Base-by-base conservation (phyloP, 2,329 filamentous ascomycete species). In the Penicillium sp. region DNA sequence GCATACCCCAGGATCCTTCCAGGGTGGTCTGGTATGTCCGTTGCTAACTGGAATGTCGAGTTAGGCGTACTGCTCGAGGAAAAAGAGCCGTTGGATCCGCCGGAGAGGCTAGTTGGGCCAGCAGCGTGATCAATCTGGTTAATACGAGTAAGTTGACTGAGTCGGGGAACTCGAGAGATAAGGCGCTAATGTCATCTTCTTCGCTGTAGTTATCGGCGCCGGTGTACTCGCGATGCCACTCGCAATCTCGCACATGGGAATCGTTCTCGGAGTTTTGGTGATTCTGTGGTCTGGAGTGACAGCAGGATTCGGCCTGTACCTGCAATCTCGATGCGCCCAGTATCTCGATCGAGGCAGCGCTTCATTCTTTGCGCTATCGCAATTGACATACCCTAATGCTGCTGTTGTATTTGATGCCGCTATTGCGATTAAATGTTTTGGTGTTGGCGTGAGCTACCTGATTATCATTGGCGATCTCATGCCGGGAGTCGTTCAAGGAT, bases 381-480 rank as follows among this genome's bases (percentile, higher is more conserved):
- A 99, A 77, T 87, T 99, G 65, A 98, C 95, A 5, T 99, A 98
- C 72, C 95, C 95, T 1, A 97, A 97, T 76, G 93, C 94, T 2
- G 92, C 95, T 9, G 92, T 99, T 51, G 84, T 98, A 50, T 99
- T 99, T 76, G 95, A 99, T 79, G 89, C 90, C 7, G 95, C 95
- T 6, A 99, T 99, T 75, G 93, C 94, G 13, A 88, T 99, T 74
- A 99, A 99, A 77, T 99, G 95, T 79, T 99, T 99, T 75, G 95
- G 95, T 40, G 95, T 99, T 10, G 95, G 91, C 24, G 92, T 98
- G 62, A 97, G 93, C 71, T 99, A 99, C 80, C 86, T 99, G 71
- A 99, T 99, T 73, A 98, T 99, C 73, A 98, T 99, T 70, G 95
- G 95, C 55, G 95, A 99, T 76, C 82, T 99, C 65, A 99, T 99